Conservation (phyloP, 371 early-diverging fungal species). For the Rhizomucor pusillus region DNA sequence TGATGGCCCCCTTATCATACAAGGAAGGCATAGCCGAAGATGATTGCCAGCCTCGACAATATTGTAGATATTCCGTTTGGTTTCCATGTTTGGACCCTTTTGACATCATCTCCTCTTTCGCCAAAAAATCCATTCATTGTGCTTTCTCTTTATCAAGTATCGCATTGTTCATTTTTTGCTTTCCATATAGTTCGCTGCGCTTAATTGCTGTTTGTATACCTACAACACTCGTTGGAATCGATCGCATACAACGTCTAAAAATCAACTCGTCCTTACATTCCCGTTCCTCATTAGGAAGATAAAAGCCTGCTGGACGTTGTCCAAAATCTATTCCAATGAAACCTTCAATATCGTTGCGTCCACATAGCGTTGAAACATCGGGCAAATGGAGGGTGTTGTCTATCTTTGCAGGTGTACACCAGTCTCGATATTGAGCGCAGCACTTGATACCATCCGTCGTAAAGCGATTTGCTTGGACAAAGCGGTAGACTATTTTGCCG, state of each 20-base stretch:
- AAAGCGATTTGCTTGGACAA: neutral
- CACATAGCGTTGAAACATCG: neutral
- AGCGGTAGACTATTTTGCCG: neutral
- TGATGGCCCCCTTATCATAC: conserved; percentile 1
- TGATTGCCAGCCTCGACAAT: conserved; percentile 1
- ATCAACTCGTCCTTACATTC: neutral
- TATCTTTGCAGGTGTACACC: neutral
- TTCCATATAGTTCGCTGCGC: neutral
- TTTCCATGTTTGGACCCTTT: neutral
- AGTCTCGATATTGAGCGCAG: neutral
- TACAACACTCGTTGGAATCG: neutral
- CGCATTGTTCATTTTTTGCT: neutral
- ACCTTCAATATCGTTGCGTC: neutral
- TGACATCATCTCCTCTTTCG: neutral
- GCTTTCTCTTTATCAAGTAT: neutral
- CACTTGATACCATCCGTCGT: neutral
- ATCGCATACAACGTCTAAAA: neutral
- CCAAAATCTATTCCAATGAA: neutral
- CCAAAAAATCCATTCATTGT: neutral
- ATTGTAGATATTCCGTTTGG: neutral
- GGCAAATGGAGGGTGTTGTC: neutral
- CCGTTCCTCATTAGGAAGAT: neutral
- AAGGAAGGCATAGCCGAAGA: neutral
- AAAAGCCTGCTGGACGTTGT: neutral
- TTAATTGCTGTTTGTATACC: neutral